Base-by-base conservation (phyloP, 2,329 filamentous ascomycete genomes). In the Calonectria naviculata region DNA sequence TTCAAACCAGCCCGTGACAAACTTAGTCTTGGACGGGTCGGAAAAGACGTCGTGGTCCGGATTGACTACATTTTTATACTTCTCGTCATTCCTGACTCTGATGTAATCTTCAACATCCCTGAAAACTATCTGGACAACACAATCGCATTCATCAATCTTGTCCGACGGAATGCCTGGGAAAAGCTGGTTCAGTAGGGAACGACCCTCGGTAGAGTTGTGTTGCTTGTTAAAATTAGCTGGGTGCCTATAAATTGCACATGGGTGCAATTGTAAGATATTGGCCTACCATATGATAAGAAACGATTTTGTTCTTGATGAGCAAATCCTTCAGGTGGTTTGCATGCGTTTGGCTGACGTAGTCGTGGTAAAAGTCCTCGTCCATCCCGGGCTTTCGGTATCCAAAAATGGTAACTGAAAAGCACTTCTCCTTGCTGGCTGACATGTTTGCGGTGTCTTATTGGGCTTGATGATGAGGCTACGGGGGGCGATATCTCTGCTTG, bases 1-100 rank as follows among this genome's bases (percentile, higher is more conserved):
- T 63, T 76, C 71, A 47, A 75, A 76, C 74, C 74, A 76, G 13
- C 74, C 74, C 9, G 74, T 76, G 5, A 76, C 74, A 52, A 76
- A 75, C 61, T 63, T 72, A 24, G 74, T 76, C 61, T 44, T 71
- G 12, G 42, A 44, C 7, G 69, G 17, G 19, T 75, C 69, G 5
- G 73, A 70, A 24, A 75, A 75, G 15, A 73, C 71, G 46, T 69
- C 71, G 58, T 75, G 73, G 41, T 75, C 73, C 7, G 73, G 73
- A 31, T 73, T 70, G 28, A 75, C 70, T 10, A 75, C 71, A 4
- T 34, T 65, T 65, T 71, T 56, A 58, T 69, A 75, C 31, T 73
- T 66, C 10, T 75, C 71, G 19, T 73, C 71, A 17, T 71, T 70
- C 38, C 63, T 73, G 42, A 75, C 73, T 5, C 54, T 68, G 24